Evolutionary conservation across 2,329 filamentous ascomycete species (phyloP).

Genomic region (Fusarium drepaniforme): DNA sequence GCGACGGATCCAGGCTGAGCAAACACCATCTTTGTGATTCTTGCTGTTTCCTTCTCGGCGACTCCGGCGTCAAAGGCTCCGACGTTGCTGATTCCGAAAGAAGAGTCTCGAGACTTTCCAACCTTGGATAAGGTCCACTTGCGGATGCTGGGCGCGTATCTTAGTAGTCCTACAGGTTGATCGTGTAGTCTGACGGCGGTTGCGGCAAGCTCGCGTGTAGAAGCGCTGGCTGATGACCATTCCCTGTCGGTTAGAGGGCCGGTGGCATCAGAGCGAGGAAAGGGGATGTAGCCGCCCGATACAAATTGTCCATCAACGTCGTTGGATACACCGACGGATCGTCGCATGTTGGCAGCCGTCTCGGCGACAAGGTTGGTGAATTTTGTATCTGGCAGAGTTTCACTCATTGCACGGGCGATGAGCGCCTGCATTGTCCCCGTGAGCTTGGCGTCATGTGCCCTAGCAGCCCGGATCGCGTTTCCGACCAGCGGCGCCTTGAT

Average conservation of each 20-base stretch:
- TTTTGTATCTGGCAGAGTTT: slow-evolving; percentile 17
- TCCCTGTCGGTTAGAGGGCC: slow-evolving; percentile 31
- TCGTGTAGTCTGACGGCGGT: slow-evolving; percentile 28
- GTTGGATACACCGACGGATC: slow-evolving; percentile 31
- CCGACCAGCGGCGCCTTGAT: slow-evolving; percentile 20
- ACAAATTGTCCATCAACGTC: slow-evolving; percentile 29
- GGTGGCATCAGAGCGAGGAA: slow-evolving; percentile 11
- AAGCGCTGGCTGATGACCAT: slow-evolving; percentile 30
- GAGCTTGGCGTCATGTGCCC: slow-evolving; percentile 36
- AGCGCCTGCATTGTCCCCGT: slow-evolving; percentile 36
- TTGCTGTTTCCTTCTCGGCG: not conserved
- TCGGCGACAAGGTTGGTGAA: slow-evolving; percentile 41
- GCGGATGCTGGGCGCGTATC: slow-evolving; percentile 38
- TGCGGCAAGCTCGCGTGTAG: slow-evolving; percentile 27
- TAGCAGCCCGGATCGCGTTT: slow-evolving; percentile 17
- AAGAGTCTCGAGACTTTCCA: slow-evolving; percentile 36
- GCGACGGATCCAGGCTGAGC: slow-evolving; percentile 37
- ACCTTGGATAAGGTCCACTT: slow-evolving; percentile 39
- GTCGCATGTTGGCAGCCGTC: slow-evolving; percentile 42
- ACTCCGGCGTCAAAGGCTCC: slow-evolving; percentile 26
- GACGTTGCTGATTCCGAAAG: slow-evolving; percentile 41
- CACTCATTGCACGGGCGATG: slow-evolving; percentile 38
- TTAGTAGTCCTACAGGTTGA: slow-evolving; percentile 34
- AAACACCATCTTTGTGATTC: slow-evolving; percentile 39
- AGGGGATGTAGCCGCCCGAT: slow-evolving; percentile 30